Base-by-base conservation (phyloP, 495 filamentous ascomycete species). In the Immersiella caudata region DNA sequence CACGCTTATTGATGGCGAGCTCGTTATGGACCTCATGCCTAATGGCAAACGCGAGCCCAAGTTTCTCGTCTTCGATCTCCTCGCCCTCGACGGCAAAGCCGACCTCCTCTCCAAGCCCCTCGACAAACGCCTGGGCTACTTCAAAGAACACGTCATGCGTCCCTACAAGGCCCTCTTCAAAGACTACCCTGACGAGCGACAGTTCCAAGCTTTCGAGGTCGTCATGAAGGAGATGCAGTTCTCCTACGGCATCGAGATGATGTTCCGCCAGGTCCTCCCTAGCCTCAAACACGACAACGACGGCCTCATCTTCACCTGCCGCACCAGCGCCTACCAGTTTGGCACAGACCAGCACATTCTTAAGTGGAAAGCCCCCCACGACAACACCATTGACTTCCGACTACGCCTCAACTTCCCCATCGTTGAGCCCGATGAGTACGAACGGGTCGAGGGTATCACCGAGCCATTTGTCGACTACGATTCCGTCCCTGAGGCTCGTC, bases 241-340 rank as follows among this genome's bases (percentile, higher is more conserved):
- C 75, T 88, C 88, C 59, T 99, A 98, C 81, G 91, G 87, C 26
- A 89, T 95, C 59, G 89, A 93, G 76, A 89, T 90, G 86, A 94
- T 97, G 90, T 97, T 99, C 80, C 84, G 85, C 64, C 82, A 92
- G 50, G 86, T 94, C 54, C 88, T 99, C 18, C 93, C 93, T 0
- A 87, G 84, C 29, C 85, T 99, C 12, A 89, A 87, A 67, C 95
- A 99, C 74, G 92, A 95, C 36, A 97, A 96, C 72, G 95, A 99
- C 78, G 95, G 95, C 27, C 84, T 99, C 21, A 96, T 99, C 74
- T 99, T 99, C 81, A 97, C 95, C 36, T 96, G 94, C 75, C 88
- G 92, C 63, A 89, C 84, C 68, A 90, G 89, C 29, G 87, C 90
- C 1, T 99, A 99, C 81, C 87, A 88, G 69, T 90, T 89, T 63